Evolutionary conservation across 2,329 filamentous ascomycete genomes (phyloP).

Genomic region (Aspergillus novoparasiticus): DNA sequence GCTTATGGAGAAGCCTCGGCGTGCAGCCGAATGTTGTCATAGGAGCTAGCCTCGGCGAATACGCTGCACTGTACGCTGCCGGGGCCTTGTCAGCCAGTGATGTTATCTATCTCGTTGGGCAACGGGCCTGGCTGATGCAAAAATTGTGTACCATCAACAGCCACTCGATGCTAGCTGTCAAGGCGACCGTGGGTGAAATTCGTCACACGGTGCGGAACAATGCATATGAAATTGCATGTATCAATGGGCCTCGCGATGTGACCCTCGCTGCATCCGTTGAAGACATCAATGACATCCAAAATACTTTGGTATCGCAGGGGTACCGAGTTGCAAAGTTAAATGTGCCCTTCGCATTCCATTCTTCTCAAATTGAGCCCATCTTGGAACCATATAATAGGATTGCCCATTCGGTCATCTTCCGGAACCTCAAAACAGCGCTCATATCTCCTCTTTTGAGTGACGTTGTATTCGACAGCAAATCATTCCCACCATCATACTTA

Average conservation of each 20-base stretch:
- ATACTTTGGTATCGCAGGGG: slow-evolving; percentile 54
- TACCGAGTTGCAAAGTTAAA: slow-evolving; percentile 65
- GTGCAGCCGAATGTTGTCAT: slow-evolving; percentile 56
- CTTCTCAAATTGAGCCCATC: slow-evolving; percentile 23
- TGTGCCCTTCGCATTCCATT: slow-evolving; percentile 62
- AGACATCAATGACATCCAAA: slow-evolving; percentile 58
- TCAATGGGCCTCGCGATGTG: slow-evolving; percentile 75
- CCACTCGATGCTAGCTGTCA: slow-evolving; percentile 68
- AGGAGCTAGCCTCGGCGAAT: slow-evolving; percentile 45
- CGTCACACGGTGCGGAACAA: slow-evolving; percentile 35
- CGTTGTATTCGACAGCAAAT: slow-evolving; percentile 56
- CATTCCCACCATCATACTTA: slow-evolving; percentile 64
- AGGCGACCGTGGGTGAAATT: slow-evolving; percentile 44
- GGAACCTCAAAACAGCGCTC: slow-evolving; percentile 62
- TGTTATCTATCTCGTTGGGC: slow-evolving; percentile 66
- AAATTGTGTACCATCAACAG: slow-evolving; percentile 66
- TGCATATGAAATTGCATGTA: slow-evolving; percentile 64
- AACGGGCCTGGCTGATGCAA: slow-evolving; percentile 67
- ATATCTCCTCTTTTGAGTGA: slow-evolving; percentile 69
- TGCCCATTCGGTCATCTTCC: slow-evolving; percentile 50
- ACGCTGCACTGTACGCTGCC: slow-evolving; percentile 36
- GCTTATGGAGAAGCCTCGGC: slow-evolving; percentile 33
- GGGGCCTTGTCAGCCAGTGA: slow-evolving; percentile 38
- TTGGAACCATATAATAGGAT: slow-evolving; percentile 17
- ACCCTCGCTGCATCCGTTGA: slow-evolving; percentile 66